These are phyloP conservation scores for Phytophthora megakarya DNA, from an alignment of 352 stramenopile genomes.

Conservation along the genomic window DNA sequence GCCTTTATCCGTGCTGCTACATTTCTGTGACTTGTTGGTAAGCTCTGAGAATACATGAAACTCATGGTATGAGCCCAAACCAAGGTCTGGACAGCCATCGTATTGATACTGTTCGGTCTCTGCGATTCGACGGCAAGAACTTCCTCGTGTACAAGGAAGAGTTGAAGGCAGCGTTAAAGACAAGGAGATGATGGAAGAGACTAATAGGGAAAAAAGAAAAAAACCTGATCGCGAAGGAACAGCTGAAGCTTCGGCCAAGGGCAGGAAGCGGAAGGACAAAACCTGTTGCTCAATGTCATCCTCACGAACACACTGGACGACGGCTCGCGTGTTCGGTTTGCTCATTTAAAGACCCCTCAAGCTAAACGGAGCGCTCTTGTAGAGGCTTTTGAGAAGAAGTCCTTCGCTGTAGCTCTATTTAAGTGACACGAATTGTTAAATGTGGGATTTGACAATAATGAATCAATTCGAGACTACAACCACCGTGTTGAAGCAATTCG, in stretches of 20 bases:
- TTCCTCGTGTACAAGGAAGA: constrained; percentile 20
- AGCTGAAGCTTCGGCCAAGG: neutral
- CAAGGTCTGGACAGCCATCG: neutral
- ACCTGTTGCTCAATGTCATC: constrained; percentile 19
- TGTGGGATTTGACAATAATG: constrained; percentile 16
- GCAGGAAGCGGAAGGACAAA: constrained; percentile 1
- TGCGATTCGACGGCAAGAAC: constrained; percentile 24
- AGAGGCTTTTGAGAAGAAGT: constrained; percentile 23
- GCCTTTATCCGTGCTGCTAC: no score
- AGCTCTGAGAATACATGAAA: no score
- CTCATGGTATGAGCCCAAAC: constrained; percentile 25
- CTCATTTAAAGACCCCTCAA: constrained; percentile 9
- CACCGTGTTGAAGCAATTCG: neutral
- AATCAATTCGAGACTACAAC: constrained; percentile 19
- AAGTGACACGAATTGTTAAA: constrained; percentile 14
- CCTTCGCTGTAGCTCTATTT: constrained; percentile 12
- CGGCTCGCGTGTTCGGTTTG: constrained; percentile 7
- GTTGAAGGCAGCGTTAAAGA: constrained; percentile 11
- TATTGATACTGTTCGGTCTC: constrained; percentile 17
- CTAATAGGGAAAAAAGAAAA: neutral
- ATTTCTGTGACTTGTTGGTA: no score
- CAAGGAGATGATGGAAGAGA: constrained; percentile 19
- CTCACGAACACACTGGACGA: constrained; percentile 21
- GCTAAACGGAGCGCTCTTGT: constrained; percentile 16
- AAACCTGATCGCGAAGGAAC: constrained; percentile 14